Conservation (phyloP, 495 filamentous ascomycete species). For the Podospora comata region DNA sequence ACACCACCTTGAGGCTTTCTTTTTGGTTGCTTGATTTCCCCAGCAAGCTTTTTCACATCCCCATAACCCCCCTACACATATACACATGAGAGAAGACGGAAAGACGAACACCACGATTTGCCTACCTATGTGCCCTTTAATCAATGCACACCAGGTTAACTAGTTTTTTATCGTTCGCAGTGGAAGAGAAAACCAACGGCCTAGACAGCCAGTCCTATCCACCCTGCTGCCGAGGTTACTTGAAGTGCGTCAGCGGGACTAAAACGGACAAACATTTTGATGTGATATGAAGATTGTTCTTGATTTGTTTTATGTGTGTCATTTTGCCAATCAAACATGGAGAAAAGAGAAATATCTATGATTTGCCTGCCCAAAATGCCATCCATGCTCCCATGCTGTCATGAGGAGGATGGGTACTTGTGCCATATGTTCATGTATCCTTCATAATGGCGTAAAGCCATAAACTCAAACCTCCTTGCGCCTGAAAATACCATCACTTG, state of each 20-base stretch:
- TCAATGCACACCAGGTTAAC: constrained; percentile 53
- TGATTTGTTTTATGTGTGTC: neutral
- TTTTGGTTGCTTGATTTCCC: neutral
- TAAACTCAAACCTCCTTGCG: neutral
- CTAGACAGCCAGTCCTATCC: constrained; percentile 62
- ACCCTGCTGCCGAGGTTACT: constrained; percentile 53
- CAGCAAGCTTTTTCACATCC: neutral
- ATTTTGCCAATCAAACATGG: no score
- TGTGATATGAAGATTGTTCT: neutral
- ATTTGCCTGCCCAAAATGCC: neutral
- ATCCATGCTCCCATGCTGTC: neutral
- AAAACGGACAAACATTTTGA: constrained; percentile 54
- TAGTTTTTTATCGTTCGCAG: constrained; percentile 55
- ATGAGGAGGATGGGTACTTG: no score
- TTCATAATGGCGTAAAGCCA: neutral
- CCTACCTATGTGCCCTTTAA: constrained; percentile 49
- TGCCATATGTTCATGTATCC: neutral
- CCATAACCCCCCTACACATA: neutral
- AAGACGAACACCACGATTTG: constrained; percentile 50
- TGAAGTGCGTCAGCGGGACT: constrained; percentile 55
- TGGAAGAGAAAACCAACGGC: constrained; percentile 56
- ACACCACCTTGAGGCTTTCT: neutral
- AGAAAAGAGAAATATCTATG: neutral
- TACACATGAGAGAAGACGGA: neutral
- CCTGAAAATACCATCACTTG: neutral